Percentiles rank a stretch among this genome's conserved stretches.
Conservation (phyloP, 495 filamentous ascomycete genomes). For the Trichoderma virens region DNA sequence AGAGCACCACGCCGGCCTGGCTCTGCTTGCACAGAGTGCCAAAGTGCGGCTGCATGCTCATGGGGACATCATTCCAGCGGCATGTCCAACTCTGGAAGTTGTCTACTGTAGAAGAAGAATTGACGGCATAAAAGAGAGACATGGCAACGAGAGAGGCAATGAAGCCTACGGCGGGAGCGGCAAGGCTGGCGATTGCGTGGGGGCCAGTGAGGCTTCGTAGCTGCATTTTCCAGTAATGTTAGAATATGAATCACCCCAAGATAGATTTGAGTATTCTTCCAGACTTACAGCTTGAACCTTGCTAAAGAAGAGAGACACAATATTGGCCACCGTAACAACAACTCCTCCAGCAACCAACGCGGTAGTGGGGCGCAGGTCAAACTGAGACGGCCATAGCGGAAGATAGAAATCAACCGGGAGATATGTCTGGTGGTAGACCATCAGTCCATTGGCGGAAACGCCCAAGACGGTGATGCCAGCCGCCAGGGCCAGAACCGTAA, state of each 20-base stretch:
- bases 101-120: conserved; percentile 36
- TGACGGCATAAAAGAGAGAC: conserved; percentile 47
- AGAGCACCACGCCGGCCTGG: conserved; percentile 40
- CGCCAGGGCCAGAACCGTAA: conserved; percentile 40
- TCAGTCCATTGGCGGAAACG: conserved; percentile 39
- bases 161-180: conserved; percentile 34
- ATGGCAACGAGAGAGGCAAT: conserved; percentile 40
- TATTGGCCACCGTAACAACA: conserved; percentile 35
- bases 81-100: conserved; percentile 49
- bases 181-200: conserved; percentile 32
- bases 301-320: conserved; percentile 35
- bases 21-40: conserved; percentile 42
- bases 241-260: background rate
- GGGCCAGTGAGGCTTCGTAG: conserved; percentile 30
- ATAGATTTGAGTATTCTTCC: background rate
- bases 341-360: conserved; percentile 39
- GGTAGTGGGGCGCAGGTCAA: conserved; percentile 43
- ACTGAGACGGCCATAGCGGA: conserved; percentile 43
- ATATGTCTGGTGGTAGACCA: conserved; percentile 43
- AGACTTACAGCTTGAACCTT: conserved; percentile 32
- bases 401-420: conserved; percentile 29
- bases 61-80: conserved; percentile 40
- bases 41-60: conserved; percentile 40
- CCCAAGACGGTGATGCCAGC: conserved; percentile 42
- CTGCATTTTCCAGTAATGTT: conserved; percentile 20